Evolutionary conservation across 768 basidiomycete species (phyloP).

Genomic region (Lactifluus hygrophoroides): DNA sequence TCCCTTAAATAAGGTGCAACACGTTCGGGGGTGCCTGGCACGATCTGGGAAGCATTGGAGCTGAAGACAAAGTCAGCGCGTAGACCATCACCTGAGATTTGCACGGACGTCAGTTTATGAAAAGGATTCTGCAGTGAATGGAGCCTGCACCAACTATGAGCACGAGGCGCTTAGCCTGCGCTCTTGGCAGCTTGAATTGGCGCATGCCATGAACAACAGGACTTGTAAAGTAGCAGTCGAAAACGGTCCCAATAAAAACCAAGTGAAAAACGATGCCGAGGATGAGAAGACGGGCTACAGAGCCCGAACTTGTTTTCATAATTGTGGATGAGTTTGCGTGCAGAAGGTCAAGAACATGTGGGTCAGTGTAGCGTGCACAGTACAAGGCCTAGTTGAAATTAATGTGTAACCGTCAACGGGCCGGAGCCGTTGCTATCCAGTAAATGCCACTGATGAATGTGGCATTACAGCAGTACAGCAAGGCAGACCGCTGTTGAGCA

Average conservation of each 20-base stretch:
- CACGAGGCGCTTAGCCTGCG: constrained; percentile 64
- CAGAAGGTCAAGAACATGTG: not conserved
- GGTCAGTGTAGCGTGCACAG: not conserved
- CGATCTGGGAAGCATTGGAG: constrained; percentile 47
- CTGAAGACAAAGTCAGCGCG: constrained; percentile 74
- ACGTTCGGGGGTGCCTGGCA: constrained; percentile 43
- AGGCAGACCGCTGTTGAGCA: too few species aligned
- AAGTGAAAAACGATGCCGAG: constrained; percentile 69
- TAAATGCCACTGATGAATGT: too few species aligned
- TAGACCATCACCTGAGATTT: constrained; percentile 61
- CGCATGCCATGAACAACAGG: constrained; percentile 75
- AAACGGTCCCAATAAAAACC: constrained; percentile 60
- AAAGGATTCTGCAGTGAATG: not conserved
- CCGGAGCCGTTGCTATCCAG: not conserved
- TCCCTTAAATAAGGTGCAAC: constrained; percentile 70
- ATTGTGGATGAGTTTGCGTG: not conserved
- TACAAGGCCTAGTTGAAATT: not conserved
- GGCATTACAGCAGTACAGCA: too few species aligned
- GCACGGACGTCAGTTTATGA: not conserved
- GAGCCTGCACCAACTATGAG: constrained; percentile 60
- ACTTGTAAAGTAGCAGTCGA: constrained; percentile 85
- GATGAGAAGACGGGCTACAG: constrained; percentile 37
- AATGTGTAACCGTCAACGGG: not conserved
- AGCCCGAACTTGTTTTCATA: constrained; percentile 11
- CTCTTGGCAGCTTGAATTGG: constrained; percentile 36